These are phyloP conservation scores for Amphichorda felina DNA, from an alignment of 2,329 filamentous ascomycete genomes.

Conservation along the genomic window DNA sequence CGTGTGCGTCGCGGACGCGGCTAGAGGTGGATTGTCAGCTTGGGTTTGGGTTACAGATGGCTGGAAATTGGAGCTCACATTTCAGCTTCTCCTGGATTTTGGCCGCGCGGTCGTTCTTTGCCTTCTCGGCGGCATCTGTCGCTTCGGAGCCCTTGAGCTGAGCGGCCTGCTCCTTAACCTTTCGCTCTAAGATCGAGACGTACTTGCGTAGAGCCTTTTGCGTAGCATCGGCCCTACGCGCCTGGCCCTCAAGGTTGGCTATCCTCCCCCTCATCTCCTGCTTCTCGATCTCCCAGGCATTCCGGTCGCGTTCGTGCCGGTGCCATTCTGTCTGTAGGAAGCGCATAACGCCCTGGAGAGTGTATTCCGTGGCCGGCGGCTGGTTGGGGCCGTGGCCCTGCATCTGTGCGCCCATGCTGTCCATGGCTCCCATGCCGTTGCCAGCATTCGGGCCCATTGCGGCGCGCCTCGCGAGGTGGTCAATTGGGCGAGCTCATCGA, in stretches of 20 bases:
- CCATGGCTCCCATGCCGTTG: constrained; percentile 33
- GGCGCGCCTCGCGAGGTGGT: constrained; percentile 8
- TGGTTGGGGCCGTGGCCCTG: constrained; percentile 34
- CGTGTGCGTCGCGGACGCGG: constrained; percentile 27
- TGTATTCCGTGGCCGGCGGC: constrained; percentile 50
- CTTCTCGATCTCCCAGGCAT: constrained; percentile 97
- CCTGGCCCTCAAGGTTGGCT: constrained; percentile 83
- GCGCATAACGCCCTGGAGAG: constrained; percentile 79
- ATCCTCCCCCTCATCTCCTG: constrained; percentile 99
- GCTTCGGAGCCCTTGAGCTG: constrained; percentile 44
- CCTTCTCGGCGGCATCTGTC: constrained; percentile 25
- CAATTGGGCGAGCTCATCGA: constrained; percentile 24
- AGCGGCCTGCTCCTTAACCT: constrained; percentile 70
- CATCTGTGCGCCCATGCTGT: constrained; percentile 28
- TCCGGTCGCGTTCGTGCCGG: constrained; percentile 91
- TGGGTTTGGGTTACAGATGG: background rate
- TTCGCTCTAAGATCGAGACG: constrained; percentile 77
- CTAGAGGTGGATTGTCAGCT: constrained; percentile 12
- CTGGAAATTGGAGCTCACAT: constrained; percentile 21
- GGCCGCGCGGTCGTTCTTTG: constrained; percentile 38
- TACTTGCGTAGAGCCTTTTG: constrained; percentile 87
- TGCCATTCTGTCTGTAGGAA: constrained; percentile 99
- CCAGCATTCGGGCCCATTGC: constrained; percentile 30
- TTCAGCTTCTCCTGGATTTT: constrained; percentile 45
- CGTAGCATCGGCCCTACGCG: constrained; percentile 73